Evolutionary conservation across 805 yeast species (phyloP).

Genomic region (Kodamaea sagamina): DNA sequence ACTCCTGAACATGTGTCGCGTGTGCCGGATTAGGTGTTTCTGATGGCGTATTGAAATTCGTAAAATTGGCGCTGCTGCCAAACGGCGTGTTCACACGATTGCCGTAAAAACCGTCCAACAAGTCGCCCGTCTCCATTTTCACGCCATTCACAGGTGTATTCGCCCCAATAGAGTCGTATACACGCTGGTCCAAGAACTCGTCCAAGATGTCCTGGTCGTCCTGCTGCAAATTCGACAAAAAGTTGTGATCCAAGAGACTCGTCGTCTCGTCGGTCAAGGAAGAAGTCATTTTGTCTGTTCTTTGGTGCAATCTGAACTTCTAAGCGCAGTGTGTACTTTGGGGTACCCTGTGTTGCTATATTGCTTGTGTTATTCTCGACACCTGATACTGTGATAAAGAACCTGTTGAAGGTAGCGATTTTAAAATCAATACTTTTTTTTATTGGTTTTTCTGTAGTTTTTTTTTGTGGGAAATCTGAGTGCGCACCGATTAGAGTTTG

Average conservation of each 20-base stretch:
- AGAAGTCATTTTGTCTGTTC: slow-evolving; percentile 17
- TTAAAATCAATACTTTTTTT: too few species aligned
- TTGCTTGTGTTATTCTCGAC: too few species aligned
- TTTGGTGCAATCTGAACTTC: too few species aligned
- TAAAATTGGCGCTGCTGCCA: background rate
- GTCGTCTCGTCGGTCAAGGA: slow-evolving; percentile 26
- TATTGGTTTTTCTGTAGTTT: too few species aligned
- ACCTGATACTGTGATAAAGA: too few species aligned
- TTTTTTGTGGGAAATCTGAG: too few species aligned
- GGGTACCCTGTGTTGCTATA: too few species aligned
- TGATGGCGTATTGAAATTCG: slow-evolving; percentile 2
- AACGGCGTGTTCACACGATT: background rate
- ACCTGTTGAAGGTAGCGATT: too few species aligned
- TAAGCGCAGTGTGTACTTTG: too few species aligned
- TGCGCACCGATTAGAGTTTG: too few species aligned
- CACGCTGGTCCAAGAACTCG: slow-evolving; percentile 56
- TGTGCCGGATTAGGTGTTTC: slow-evolving; percentile 1
- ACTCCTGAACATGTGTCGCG: background rate
- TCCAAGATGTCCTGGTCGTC: slow-evolving; percentile 54
- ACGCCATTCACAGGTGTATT: slow-evolving; percentile 21
- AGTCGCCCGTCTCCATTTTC: slow-evolving; percentile 17
- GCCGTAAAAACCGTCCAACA: slow-evolving; percentile 21
- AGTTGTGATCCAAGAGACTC: slow-evolving; percentile 24
- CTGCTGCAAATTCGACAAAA: slow-evolving; percentile 21
- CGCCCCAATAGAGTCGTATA: slow-evolving; percentile 39